Conservation (phyloP, 768 basidiomycete species). For the Nidularia sp. region DNA sequence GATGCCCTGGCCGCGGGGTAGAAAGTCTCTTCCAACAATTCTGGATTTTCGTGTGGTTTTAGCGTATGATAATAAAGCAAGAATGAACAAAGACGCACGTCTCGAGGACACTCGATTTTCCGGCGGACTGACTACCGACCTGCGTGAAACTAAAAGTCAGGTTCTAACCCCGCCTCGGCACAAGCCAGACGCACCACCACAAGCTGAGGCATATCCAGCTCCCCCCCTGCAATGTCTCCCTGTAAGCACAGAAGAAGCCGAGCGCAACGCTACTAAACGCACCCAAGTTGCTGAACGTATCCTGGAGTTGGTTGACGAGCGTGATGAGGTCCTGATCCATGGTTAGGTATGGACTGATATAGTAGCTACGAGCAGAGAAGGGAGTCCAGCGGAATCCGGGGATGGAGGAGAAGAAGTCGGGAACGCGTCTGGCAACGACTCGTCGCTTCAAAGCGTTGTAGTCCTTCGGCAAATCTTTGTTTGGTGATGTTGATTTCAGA, state of each 20-base stretch:
- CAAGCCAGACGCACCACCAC: conserved; percentile 62
- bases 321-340: conserved; percentile 97
- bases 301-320: conserved; percentile 93
- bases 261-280: conserved; percentile 21
- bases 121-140: conserved; percentile 96
- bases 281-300: conserved; percentile 88
- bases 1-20: conserved; percentile 87
- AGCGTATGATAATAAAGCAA: not conserved
- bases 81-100: conserved; percentile 55
- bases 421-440: no score
- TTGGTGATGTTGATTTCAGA: no score
- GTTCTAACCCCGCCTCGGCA: not conserved
- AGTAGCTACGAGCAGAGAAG: not conserved
- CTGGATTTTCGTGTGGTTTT: conserved; percentile 28
- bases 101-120: conserved; percentile 94
- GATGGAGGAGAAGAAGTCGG: no score
- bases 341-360: conserved; percentile 2
- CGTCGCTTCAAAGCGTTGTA: no score
- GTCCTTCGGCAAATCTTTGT: no score
- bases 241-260: conserved; percentile 8
- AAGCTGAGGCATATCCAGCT: conserved; percentile 90
- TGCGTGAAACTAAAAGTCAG: conserved; percentile 18
- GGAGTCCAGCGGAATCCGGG: not conserved
- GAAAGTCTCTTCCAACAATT: conserved; percentile 92
- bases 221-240: conserved; percentile 53